Percentiles rank a stretch among this genome's conserved stretches.
Conservation (phyloP, 1,139 yeast species). For the Magnusiomyces tetraspermus region DNA sequence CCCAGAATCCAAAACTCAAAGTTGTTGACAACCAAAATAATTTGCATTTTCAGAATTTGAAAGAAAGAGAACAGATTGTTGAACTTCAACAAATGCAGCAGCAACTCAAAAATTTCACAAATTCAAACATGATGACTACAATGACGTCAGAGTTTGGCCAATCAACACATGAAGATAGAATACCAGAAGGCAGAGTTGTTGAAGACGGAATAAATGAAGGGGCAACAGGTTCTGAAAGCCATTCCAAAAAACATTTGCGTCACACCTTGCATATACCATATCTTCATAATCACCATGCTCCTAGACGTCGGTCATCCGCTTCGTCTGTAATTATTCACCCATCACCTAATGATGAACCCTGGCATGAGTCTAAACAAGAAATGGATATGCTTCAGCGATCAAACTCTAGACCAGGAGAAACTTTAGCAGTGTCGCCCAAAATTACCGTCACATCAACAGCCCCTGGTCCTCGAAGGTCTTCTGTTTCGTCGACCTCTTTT, state of each 20-base stretch:
- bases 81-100: constrained; percentile 2
- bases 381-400: no score
- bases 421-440: no score
- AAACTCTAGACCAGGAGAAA: no score
- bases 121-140: neutral
- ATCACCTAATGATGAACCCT: neutral
- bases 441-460: no score
- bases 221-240: no score
- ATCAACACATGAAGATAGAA: no score
- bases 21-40: neutral
- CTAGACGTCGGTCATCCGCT: neutral
- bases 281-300: neutral
- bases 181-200: neutral
- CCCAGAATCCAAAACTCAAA: neutral
- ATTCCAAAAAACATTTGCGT: no score
- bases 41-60: neutral
- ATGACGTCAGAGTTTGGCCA: no score
- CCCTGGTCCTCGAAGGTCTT: no score
- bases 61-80: neutral
- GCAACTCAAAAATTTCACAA: neutral
- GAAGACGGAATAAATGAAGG: no score
- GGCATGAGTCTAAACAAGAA: no score
- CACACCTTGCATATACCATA: neutral
- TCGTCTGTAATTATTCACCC: neutral
- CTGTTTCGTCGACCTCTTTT: no score